These are phyloP conservation scores for Alopecurus myosuroides DNA, from an alignment of 176 grass and related monocot species.

Conservation along the genomic window DNA sequence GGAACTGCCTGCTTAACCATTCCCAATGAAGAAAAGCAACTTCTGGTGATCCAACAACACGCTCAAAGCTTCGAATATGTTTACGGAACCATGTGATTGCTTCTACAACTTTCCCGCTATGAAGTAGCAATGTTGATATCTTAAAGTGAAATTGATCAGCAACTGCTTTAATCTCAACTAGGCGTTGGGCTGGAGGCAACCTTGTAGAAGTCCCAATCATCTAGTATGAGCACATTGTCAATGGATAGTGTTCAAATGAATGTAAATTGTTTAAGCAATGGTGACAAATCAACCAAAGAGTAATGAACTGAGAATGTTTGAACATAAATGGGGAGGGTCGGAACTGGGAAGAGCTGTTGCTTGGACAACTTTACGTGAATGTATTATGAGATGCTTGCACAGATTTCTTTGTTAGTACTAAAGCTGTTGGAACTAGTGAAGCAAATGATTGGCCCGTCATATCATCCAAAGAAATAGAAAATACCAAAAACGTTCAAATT, in stretches of 20 bases:
- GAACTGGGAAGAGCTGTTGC: not conserved
- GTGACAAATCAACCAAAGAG: not conserved
- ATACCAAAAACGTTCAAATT: not conserved
- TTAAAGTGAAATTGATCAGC: constrained; percentile 92
- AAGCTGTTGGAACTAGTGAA: not conserved
- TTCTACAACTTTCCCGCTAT: constrained; percentile 82
- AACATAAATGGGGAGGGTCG: not conserved
- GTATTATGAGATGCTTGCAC: not conserved
- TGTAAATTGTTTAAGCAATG: constrained; percentile 19
- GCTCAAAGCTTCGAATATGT: constrained; percentile 68
- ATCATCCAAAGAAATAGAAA: not conserved
- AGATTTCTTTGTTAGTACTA: not conserved
- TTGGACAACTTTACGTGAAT: not conserved
- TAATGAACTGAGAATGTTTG: not conserved
- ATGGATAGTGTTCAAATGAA: constrained; percentile 22
- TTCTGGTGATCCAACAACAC: constrained; percentile 59
- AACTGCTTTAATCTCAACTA: constrained; percentile 92
- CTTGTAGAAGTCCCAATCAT: constrained; percentile 82
- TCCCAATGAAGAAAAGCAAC: constrained; percentile 95
- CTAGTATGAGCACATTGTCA: constrained; percentile 47
- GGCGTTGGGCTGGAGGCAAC: constrained; percentile 85
- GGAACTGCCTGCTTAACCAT: constrained; percentile 93
- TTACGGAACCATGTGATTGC: constrained; percentile 90
- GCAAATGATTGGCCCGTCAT: not conserved
- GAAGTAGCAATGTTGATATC: constrained; percentile 95